Conservation (phyloP, 2,329 filamentous ascomycete genomes). For the Phoma herbarum region DNA sequence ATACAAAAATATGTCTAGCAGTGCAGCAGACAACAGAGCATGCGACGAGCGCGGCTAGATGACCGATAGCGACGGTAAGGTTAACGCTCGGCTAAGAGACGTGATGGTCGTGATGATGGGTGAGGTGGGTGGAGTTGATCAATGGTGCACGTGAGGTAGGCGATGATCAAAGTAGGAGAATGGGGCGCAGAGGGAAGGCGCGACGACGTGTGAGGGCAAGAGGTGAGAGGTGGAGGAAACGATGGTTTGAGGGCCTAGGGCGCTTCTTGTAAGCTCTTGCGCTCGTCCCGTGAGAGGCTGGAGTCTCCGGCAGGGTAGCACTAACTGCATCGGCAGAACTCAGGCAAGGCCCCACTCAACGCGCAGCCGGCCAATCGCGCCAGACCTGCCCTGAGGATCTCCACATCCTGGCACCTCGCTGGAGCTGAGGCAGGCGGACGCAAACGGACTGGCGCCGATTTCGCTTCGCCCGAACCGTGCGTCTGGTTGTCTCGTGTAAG, state of each 20-base stretch:
- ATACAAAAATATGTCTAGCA: slow-evolving; percentile 46
- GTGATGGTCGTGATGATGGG: slow-evolving; percentile 27
- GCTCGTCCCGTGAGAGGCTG: slow-evolving; percentile 48
- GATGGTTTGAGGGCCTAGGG: slow-evolving; percentile 45
- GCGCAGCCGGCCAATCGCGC: neutral
- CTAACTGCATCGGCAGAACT: slow-evolving; percentile 13
- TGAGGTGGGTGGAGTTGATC: slow-evolving; percentile 15
- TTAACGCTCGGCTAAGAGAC: slow-evolving; percentile 29
- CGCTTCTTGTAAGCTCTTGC: slow-evolving; percentile 48
- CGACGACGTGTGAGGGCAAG: slow-evolving; percentile 35
- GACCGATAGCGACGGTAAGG: slow-evolving; percentile 40
- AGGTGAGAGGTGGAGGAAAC: slow-evolving; percentile 50
- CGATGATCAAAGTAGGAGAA: slow-evolving; percentile 16
- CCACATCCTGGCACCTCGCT: slow-evolving; percentile 31
- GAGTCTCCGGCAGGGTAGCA: slow-evolving; percentile 18
- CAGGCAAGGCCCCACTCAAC: neutral
- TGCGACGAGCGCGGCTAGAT: slow-evolving; percentile 35
- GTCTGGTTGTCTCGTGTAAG: neutral
- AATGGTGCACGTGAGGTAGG: slow-evolving; percentile 18
- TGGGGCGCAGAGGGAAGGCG: slow-evolving; percentile 28
- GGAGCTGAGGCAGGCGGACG: slow-evolving; percentile 9
- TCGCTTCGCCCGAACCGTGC: slow-evolving; percentile 9
- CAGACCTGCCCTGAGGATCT: slow-evolving; percentile 1
- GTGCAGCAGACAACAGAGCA: slow-evolving; percentile 41
- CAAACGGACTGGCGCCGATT: slow-evolving; percentile 12